A percentile compares a stretch with the other conserved stretches of the same genome.
Evolutionary conservation across 2,329 filamentous ascomycete species (phyloP).

Genomic region (Xylariaceae sp.): DNA sequence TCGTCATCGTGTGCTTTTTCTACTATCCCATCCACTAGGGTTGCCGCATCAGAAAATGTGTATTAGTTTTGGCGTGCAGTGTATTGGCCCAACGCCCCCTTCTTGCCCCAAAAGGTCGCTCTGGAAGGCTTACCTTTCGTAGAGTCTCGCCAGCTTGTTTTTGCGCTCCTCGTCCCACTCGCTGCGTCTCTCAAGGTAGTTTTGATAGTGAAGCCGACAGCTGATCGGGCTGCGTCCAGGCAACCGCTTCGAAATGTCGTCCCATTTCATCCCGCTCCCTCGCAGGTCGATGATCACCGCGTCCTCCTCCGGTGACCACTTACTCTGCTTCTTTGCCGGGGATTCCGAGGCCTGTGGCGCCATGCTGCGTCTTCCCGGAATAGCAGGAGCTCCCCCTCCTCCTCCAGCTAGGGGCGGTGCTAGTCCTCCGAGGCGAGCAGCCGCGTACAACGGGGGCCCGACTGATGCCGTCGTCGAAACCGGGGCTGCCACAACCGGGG

Average conservation of each 20-base stretch:
- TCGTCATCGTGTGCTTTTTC: not conserved
- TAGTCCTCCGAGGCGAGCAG: slow-evolving; percentile 23
- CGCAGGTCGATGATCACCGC: slow-evolving; percentile 89
- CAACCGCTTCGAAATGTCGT: slow-evolving; percentile 89
- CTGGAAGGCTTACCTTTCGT: slow-evolving; percentile 70
- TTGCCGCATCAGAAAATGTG: no score
- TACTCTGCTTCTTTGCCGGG: slow-evolving; percentile 90
- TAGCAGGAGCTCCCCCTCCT: no score
- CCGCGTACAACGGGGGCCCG: slow-evolving; percentile 22
- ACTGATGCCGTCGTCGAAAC: slow-evolving; percentile 27
- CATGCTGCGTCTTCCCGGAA: slow-evolving; percentile 48
- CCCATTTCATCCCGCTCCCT: slow-evolving; percentile 94
- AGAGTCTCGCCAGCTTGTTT: slow-evolving; percentile 90
- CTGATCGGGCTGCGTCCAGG: slow-evolving; percentile 91
- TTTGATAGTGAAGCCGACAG: slow-evolving; percentile 92
- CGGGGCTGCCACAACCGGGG: slow-evolving; percentile 35
- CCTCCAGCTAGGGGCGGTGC: slow-evolving; percentile 23
- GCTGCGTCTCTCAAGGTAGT: slow-evolving; percentile 87
- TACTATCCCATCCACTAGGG: no score
- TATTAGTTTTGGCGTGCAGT: no score
- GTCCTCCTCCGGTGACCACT: slow-evolving; percentile 94
- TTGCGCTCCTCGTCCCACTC: slow-evolving; percentile 98
- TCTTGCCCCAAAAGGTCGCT: not conserved
- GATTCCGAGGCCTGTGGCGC: slow-evolving; percentile 55
- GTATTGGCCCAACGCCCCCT: not conserved